Percentiles rank a stretch among this genome's conserved stretches.
Conservation (phyloP, 192 early-diverging fungal genomes). For the Podochytrium sp. region DNA sequence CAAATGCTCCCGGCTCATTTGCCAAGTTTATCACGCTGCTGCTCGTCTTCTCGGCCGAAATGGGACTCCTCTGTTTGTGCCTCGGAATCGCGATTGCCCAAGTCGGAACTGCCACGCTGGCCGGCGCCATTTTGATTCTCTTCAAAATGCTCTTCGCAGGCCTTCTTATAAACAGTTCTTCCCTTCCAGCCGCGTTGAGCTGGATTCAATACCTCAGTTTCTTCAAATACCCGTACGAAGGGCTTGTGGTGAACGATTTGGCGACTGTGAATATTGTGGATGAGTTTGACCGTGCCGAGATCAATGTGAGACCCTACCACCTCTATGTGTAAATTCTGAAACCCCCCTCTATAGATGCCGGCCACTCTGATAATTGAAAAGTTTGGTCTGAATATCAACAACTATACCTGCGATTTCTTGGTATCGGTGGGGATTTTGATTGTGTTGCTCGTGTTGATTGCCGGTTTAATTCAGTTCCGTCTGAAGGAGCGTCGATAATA, state of each 20-base stretch:
- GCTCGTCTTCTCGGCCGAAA: constrained; percentile 64
- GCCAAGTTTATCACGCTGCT: constrained; percentile 64
- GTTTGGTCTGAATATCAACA: constrained; percentile 48
- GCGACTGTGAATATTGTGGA: constrained; percentile 36
- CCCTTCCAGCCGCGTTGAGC: constrained; percentile 55
- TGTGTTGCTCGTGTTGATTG: constrained; percentile 34
- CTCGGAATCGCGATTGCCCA: constrained; percentile 61
- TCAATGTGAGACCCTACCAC: constrained; percentile 32
- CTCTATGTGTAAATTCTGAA: not conserved
- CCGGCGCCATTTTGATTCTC: constrained; percentile 65
- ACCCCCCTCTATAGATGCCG: constrained; percentile 6
- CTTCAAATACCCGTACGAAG: constrained; percentile 77
- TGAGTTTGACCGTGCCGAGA: constrained; percentile 38
- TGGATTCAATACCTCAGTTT: constrained; percentile 77
- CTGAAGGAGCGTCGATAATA: constrained; percentile 31
- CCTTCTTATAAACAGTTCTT: constrained; percentile 56
- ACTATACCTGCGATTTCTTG: constrained; percentile 39
- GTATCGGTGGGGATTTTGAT: constrained; percentile 41
- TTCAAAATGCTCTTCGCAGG: constrained; percentile 83
- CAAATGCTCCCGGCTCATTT: constrained; percentile 47
- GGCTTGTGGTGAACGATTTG: constrained; percentile 67
- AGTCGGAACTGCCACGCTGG: constrained; percentile 63
- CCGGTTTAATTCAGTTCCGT: constrained; percentile 25
- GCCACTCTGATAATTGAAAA: constrained; percentile 42
- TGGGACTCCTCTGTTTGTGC: constrained; percentile 64